Evolutionary conservation across 768 basidiomycete genomes (phyloP).

Genomic region (Lentinula boryana): DNA sequence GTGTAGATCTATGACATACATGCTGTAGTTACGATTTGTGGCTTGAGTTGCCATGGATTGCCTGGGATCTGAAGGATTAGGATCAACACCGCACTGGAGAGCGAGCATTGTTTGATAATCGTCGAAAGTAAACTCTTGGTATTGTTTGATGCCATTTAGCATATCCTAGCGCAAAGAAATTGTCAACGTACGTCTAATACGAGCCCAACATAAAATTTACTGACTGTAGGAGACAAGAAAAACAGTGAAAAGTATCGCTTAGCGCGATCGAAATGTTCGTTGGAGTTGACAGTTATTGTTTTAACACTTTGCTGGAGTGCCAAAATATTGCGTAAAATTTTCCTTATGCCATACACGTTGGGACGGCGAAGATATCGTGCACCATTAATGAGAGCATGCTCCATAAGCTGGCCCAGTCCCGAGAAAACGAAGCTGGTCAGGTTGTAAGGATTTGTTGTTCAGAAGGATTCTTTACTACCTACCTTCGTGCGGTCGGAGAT

Average conservation of each 20-base stretch:
- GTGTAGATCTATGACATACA: conserved; percentile 88
- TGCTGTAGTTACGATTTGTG: conserved; percentile 69
- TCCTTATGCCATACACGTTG: conserved; percentile 75
- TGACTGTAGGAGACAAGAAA: conserved; percentile 64
- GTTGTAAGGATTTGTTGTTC: conserved; percentile 8
- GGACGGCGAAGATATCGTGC: conserved; percentile 64
- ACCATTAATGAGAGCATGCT: conserved; percentile 71
- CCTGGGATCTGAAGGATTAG: conserved; percentile 42
- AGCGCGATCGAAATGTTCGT: conserved; percentile 68
- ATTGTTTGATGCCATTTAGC: conserved; percentile 61
- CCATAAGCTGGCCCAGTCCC: conserved; percentile 81
- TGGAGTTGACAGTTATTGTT: conserved; percentile 58
- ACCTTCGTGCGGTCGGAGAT: conserved; percentile 64
- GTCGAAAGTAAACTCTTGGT: conserved; percentile 74
- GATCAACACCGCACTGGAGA: conserved; percentile 82
- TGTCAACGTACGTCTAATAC: background rate
- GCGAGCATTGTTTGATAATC: conserved; percentile 91
- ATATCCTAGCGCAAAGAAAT: conserved; percentile 47
- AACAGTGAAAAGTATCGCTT: conserved; percentile 83
- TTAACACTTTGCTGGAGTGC: conserved; percentile 90
- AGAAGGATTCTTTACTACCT: conserved; percentile 18
- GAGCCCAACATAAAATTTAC: conserved; percentile 12
- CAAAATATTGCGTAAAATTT: conserved; percentile 83
- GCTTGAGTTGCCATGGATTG: conserved; percentile 34
- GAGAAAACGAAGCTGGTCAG: conserved; percentile 73